Conservation (phyloP, 768 basidiomycete genomes). For the Leccinum olivaceopallidum region DNA sequence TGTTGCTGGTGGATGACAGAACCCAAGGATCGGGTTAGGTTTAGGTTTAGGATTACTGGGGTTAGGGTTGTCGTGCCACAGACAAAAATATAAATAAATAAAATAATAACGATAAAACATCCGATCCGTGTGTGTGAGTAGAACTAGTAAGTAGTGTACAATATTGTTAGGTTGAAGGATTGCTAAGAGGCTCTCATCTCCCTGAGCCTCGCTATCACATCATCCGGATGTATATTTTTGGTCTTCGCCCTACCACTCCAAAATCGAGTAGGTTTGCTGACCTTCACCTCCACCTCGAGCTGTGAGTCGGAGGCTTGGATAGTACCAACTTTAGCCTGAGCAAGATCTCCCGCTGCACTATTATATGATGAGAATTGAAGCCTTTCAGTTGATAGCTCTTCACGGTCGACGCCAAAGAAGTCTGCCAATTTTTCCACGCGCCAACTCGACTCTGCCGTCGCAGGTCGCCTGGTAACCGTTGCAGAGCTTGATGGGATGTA, state of each 20-base stretch:
- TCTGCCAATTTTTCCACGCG: conserved; percentile 16
- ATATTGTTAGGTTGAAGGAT: not conserved
- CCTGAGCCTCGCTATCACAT: conserved; percentile 46
- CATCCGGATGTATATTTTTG: conserved; percentile 40
- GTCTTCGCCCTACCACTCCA: conserved; percentile 36
- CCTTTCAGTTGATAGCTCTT: not conserved
- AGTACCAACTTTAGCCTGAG: not conserved
- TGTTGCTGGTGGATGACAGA: conserved; percentile 10
- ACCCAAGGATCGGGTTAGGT: conserved; percentile 37
- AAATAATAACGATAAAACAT: not conserved
- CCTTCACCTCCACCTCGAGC: conserved; percentile 40
- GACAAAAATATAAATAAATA: not conserved
- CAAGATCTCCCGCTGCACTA: conserved; percentile 6
- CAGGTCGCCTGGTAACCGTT: not conserved
- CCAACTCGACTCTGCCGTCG: conserved; percentile 8
- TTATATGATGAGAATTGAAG: not conserved
- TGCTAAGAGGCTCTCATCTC: conserved; percentile 36
- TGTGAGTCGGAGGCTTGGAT: conserved; percentile 2
- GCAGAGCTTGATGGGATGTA: not conserved
- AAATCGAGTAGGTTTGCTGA: conserved; percentile 39
- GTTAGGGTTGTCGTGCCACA: conserved; percentile 20
- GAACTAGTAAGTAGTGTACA: not conserved
- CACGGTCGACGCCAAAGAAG: conserved; percentile 19
- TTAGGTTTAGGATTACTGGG: conserved; percentile 21
- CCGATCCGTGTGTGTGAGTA: not conserved